Conservation (phyloP, 2,329 filamentous ascomycete species). For the Didymella lethalis region DNA sequence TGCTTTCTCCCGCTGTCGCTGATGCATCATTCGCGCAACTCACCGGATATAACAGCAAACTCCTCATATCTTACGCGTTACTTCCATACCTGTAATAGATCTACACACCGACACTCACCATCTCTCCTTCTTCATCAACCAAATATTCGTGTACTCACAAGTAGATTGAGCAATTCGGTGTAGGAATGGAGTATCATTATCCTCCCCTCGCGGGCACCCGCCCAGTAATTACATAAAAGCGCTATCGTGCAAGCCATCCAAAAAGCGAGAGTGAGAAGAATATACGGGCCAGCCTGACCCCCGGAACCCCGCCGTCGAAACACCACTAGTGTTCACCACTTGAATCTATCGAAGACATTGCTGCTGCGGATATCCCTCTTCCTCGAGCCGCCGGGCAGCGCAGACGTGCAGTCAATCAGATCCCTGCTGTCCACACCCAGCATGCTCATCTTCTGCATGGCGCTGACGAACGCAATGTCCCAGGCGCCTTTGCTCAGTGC, state of each 20-base stretch:
- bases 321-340: conserved; percentile 5
- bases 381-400: conserved; percentile 41
- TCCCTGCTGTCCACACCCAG: conserved; percentile 36
- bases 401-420: conserved; percentile 46
- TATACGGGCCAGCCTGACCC: background rate
- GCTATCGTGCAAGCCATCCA: background rate
- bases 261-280: conserved; percentile 7
- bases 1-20: too few species aligned
- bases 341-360: conserved; percentile 38
- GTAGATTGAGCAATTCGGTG: too few species aligned
- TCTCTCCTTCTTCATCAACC: too few species aligned
- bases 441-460: conserved; percentile 50
- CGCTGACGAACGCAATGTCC: conserved; percentile 45
- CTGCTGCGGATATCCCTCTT: conserved; percentile 45
- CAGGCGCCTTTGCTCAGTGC: conserved; percentile 39
- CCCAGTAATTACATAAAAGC: conserved; percentile 7
- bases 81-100: too few species aligned
- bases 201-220: background rate
- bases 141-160: too few species aligned
- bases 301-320: background rate
- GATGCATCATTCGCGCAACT: too few species aligned
- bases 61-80: too few species aligned
- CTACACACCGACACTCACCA: too few species aligned
- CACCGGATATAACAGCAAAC: too few species aligned
- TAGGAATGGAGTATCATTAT: conserved; percentile 1